Base-by-base conservation (phyloP, 116 monocot species). In the Dioscorea cayenensis region DNA sequence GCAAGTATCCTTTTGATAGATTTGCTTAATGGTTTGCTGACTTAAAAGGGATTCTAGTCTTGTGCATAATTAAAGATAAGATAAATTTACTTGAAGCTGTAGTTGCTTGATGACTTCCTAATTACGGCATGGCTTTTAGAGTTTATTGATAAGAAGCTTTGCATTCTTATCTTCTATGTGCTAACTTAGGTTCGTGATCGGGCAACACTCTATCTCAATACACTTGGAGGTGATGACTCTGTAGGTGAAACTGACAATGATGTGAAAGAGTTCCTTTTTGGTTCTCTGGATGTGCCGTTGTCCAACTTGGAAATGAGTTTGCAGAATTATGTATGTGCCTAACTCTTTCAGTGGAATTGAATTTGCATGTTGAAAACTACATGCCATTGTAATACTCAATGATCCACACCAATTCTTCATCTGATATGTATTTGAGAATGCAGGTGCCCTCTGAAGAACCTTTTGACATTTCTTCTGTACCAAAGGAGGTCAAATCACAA, bases 191-290 rank as follows among this genome's bases (percentile, higher is more conserved):
- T 99, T 82, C 94, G 99, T 66, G 99, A 99, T 51, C 84, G 99
- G 4, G 99, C 99, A 21, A 99, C 99, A 79, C 94, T 99, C 76
- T 99, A 94, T 85, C 81, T 99, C 32, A 87, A 89, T 52, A 82
- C 73, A 23, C 78, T 99, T 66, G 87, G 66, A 66, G 82, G 77
- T 58, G 90, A 90, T 66, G 88, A 71, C 21, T 38, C 76, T 49
- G 79, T 77, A 60, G 75, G 78, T 51, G 78, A 80, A 67, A 84
- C 80, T 25, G 80, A 78, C 18, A 79, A 81, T 65, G 92, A 90
- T 74, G 85, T 80, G 18, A 93, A 91, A 67, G 86, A 94, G 0
- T 99, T 99, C 43, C 99, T 99, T 63, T 99, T 99, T 77, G 89
- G 91, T 65, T 82, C 94, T 38, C 83, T 99, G 69, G 91, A 91